A percentile compares a stretch with the other conserved stretches of the same genome.
phyloP scores from a whole-genome alignment of 345 rosid species.

The Iberis pinnata region DNA sequence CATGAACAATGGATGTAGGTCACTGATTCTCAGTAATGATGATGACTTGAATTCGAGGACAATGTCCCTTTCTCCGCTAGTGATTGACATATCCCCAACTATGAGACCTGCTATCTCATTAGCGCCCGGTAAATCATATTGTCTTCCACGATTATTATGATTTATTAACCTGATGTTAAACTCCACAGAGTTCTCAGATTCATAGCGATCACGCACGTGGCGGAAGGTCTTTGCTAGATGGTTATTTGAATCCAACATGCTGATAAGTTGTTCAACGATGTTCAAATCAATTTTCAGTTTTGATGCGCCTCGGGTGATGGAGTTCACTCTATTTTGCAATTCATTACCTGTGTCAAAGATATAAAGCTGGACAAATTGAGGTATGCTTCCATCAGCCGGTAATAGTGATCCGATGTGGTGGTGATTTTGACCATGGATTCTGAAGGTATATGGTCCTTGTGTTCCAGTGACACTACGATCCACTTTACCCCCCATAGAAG shows the following conservation, averaged over 20 bases:
- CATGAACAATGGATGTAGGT: background rate
- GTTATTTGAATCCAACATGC: background rate
- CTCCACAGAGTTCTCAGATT: background rate
- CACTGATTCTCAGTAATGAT: background rate
- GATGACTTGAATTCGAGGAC: background rate
- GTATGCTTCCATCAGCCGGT: background rate
- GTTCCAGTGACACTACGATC: background rate
- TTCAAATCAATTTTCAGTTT: background rate
- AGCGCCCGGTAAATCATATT: background rate
- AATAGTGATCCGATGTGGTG: background rate
- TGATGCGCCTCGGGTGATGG: background rate
- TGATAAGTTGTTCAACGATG: background rate
- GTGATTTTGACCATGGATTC: background rate
- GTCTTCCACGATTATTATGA: background rate
- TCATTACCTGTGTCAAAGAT: background rate
- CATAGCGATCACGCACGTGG: background rate
- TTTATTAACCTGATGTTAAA: background rate
- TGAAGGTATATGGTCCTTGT: background rate
- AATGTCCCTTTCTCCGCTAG: background rate
- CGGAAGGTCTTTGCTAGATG: background rate
- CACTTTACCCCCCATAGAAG: background rate
- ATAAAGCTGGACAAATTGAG: background rate
- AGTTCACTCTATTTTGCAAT: background rate
- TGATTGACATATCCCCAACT: background rate
- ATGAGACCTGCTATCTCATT: background rate